Evolutionary conservation across 371 early-diverging fungal species (phyloP).

Genomic region (Mucor piriformis): DNA sequence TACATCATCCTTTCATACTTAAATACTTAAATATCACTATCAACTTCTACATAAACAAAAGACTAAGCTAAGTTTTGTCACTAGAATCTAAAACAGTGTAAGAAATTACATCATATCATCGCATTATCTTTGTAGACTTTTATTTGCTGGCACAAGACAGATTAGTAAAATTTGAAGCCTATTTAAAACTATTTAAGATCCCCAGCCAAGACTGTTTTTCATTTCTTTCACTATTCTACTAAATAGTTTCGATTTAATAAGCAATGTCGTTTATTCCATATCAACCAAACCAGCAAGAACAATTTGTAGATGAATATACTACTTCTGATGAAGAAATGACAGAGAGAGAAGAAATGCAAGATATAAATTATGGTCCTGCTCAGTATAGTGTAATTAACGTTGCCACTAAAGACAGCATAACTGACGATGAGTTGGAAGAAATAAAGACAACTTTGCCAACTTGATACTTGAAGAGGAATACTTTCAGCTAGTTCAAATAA

Average conservation of each 20-base stretch:
- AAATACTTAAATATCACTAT: too few relatives aligned
- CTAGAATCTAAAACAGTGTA: too few relatives aligned
- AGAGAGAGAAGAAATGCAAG: slow-evolving; percentile 19
- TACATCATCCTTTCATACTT: too few relatives aligned
- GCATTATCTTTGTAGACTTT: too few relatives aligned
- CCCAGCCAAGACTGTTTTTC: too few relatives aligned
- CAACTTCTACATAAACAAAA: too few relatives aligned
- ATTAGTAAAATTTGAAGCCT: too few relatives aligned
- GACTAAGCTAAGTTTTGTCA: too few relatives aligned
- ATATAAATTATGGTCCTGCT: slow-evolving; percentile 10
- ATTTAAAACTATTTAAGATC: too few relatives aligned
- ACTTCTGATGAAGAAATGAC: slow-evolving; percentile 19
- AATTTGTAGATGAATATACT: slow-evolving; percentile 19
- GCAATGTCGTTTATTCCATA: slow-evolving; percentile 16
- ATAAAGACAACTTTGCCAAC: slow-evolving; percentile 16
- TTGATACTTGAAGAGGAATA: background rate
- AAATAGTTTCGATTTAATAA: slow-evolving; percentile 12
- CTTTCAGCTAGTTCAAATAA: slow-evolving; percentile 19
- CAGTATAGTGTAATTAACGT: slow-evolving; percentile 16
- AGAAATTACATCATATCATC: too few relatives aligned
- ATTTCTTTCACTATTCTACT: background rate
- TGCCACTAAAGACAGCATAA: slow-evolving; percentile 16
- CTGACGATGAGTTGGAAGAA: slow-evolving; percentile 18
- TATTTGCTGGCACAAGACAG: too few relatives aligned
- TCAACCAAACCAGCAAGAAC: slow-evolving; percentile 19